A percentile compares a stretch with the other conserved stretches of the same genome.
Evolutionary conservation across 306 rosid genomes (phyloP).

Genomic region (Calophaca sinica): DNA sequence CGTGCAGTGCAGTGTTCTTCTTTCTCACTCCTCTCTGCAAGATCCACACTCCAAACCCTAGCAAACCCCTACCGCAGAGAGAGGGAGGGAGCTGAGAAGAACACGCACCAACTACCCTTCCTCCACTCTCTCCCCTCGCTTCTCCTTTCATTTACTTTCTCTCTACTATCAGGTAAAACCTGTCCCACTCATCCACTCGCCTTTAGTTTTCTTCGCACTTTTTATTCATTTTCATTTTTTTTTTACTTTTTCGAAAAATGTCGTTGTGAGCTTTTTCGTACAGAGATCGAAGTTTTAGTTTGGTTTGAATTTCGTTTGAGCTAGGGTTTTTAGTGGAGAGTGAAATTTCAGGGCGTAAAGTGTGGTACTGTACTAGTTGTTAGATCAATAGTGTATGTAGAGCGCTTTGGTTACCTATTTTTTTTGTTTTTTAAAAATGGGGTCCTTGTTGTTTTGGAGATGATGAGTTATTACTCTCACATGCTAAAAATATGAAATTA

Average conservation of each 20-base stretch:
- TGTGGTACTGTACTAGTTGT: background rate
- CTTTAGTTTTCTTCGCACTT: background rate
- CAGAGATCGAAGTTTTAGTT: background rate
- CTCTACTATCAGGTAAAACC: slow-evolving; percentile 48
- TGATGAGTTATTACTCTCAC: background rate
- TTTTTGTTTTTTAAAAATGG: background rate
- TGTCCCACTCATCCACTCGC: background rate
- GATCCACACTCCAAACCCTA: slow-evolving; percentile 64
- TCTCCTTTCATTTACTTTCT: slow-evolving; percentile 45
- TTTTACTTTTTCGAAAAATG: background rate
- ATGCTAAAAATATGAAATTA: background rate
- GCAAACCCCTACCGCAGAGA: slow-evolving; percentile 58
- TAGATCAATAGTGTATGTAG: slow-evolving; percentile 6
- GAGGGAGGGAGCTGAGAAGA: slow-evolving; percentile 49
- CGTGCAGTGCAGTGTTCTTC: slow-evolving; percentile 22
- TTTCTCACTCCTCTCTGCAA: slow-evolving; percentile 54
- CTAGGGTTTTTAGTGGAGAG: slow-evolving; percentile 2
- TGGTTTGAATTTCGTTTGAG: slow-evolving; percentile 1
- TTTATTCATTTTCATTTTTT: background rate
- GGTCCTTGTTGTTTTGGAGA: background rate
- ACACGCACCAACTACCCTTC: slow-evolving; percentile 29
- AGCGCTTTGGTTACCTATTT: background rate
- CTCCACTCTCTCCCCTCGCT: slow-evolving; percentile 42
- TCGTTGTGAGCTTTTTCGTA: background rate
- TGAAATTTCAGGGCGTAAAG: background rate